These are phyloP conservation scores for Cladorrhinum samala DNA, from an alignment of 495 filamentous ascomycete species.

Conservation along the genomic window DNA sequence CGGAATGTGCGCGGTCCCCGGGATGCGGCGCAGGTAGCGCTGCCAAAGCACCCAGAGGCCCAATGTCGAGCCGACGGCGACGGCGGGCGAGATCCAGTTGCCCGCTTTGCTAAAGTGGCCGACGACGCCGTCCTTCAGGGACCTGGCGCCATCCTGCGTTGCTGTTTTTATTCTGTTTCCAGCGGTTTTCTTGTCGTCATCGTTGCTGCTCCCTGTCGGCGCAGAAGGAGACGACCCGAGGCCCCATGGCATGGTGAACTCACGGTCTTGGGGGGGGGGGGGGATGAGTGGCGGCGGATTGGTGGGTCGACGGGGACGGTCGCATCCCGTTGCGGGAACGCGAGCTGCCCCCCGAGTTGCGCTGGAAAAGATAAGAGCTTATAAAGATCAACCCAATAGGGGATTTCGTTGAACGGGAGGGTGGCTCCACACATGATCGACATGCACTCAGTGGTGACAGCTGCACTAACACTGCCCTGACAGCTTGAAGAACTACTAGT, in stretches of 20 bases:
- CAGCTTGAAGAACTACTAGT: too few relatives aligned
- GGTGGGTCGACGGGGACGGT: background rate
- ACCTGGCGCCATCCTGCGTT: too few relatives aligned
- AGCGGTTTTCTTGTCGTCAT: conserved; percentile 37
- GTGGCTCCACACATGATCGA: too few relatives aligned
- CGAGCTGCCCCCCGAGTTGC: too few relatives aligned
- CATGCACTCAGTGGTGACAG: too few relatives aligned
- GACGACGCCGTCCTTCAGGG: conserved; percentile 26
- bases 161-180: conserved; percentile 39
- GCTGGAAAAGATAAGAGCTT: too few relatives aligned
- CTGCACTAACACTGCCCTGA: too few relatives aligned
- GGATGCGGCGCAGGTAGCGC: conserved; percentile 74
- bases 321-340: too few relatives aligned
- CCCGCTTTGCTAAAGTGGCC: conserved; percentile 58
- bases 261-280: background rate
- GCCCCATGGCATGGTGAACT: conserved; percentile 24
- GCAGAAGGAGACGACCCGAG: conserved; percentile 11
- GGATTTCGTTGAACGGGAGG: too few relatives aligned
- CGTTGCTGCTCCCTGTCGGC: background rate
- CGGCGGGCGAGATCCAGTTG: conserved; percentile 58
- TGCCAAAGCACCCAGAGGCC: conserved; percentile 57
- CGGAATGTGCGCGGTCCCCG: conserved; percentile 62
- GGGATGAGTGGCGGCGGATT: background rate
- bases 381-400: background rate
- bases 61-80: conserved; percentile 64